phyloP scores from a whole-genome alignment of 2,329 filamentous ascomycete species.

The Sporothrix brunneoviolacea region DNA sequence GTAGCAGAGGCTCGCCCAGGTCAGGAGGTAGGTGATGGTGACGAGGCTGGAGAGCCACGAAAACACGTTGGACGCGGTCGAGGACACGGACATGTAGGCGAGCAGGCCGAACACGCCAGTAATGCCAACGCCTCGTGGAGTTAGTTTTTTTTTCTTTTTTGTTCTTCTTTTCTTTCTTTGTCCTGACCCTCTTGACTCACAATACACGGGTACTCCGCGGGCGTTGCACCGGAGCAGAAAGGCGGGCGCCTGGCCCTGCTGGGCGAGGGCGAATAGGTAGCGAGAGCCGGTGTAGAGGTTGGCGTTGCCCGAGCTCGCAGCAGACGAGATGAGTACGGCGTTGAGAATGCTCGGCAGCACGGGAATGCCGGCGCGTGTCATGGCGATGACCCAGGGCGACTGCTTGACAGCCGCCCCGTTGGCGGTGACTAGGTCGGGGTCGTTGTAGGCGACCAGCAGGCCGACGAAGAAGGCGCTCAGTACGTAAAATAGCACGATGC shows the following conservation, averaged over 20 bases:
- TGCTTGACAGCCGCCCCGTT: constrained; percentile 25
- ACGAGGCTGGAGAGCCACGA: constrained; percentile 27
- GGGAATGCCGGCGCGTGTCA: constrained; percentile 59
- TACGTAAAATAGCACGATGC: constrained; percentile 27
- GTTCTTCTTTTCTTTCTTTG: too few relatives aligned
- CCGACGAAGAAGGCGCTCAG: constrained; percentile 27
- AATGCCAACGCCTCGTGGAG: constrained; percentile 42
- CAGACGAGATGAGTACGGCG: constrained; percentile 65
- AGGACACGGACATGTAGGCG: constrained; percentile 57
- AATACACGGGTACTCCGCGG: constrained; percentile 50
- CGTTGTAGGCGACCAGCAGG: constrained; percentile 23
- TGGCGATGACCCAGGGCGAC: constrained; percentile 66
- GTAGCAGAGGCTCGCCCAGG: constrained; percentile 59
- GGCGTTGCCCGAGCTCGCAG: constrained; percentile 63
- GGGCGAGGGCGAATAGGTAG: constrained; percentile 51
- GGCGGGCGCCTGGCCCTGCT: constrained; percentile 51
- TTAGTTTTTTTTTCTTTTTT: too few relatives aligned
- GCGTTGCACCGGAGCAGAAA: constrained; percentile 47
- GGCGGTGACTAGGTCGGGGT: constrained; percentile 26
- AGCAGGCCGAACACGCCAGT: constrained; percentile 56
- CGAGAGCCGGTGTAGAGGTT: constrained; percentile 53
- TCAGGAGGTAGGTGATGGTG: constrained; percentile 62
- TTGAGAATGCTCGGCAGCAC: constrained; percentile 68
- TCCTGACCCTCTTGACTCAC: too few relatives aligned
- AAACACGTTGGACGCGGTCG: constrained; percentile 21